phyloP scores from a whole-genome alignment of 805 yeast genomes.

The Saccharomycopsis schoenii region DNA sequence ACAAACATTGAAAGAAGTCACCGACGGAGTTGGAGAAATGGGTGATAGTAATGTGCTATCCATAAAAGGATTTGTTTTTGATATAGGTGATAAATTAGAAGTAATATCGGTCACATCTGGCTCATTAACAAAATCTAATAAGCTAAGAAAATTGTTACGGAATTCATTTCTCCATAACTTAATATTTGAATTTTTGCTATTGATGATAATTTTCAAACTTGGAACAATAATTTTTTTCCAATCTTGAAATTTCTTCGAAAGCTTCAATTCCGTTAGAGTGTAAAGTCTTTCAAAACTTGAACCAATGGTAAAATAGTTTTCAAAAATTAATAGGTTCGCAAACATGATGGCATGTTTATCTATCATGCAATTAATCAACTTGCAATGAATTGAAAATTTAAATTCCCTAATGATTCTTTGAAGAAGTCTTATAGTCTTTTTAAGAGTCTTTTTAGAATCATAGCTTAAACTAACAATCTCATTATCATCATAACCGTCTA shows the following conservation, averaged over 20 bases:
- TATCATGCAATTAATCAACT: conserved; percentile 1
- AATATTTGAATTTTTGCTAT: conserved; percentile 5
- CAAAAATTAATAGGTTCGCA: conserved; percentile 5
- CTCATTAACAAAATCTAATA: background rate
- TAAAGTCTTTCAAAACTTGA: conserved; percentile 7
- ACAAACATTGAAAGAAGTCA: background rate
- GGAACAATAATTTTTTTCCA: conserved; percentile 14
- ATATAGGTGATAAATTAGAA: background rate
- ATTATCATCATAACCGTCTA: background rate
- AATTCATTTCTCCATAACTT: conserved; percentile 7
- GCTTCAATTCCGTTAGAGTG: background rate
- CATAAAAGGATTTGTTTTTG: background rate
- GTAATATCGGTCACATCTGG: background rate
- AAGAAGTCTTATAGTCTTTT: conserved; percentile 1
- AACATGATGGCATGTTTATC: conserved; percentile 7
- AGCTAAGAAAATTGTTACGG: conserved; percentile 1
- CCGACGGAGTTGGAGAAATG: background rate
- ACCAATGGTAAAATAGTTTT: conserved; percentile 13
- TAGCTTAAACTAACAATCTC: background rate
- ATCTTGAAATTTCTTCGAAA: background rate
- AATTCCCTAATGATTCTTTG: conserved; percentile 5
- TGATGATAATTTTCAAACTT: conserved; percentile 7
- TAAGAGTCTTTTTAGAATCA: conserved; percentile 1
- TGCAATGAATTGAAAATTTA: conserved; percentile 11
- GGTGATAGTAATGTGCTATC: background rate